phyloP scores from a whole-genome alignment of 192 early-diverging fungal genomes.

The Podila verticillata region DNA sequence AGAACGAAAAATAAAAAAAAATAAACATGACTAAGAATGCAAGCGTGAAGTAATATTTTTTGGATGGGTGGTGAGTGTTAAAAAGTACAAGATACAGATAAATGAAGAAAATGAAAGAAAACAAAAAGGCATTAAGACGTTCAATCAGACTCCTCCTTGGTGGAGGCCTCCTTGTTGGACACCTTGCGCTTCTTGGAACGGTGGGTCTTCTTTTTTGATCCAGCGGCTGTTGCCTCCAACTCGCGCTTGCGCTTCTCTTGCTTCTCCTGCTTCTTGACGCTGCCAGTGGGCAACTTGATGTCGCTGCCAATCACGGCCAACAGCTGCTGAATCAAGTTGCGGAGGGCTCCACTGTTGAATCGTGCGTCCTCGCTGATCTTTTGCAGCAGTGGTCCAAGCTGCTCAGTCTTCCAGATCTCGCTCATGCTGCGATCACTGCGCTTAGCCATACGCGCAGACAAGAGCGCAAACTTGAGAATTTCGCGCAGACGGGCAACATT shows the following conservation, averaged over 20 bases:
- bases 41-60: too few relatives aligned
- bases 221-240: constrained; percentile 32
- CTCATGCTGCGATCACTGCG: constrained; percentile 33
- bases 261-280: constrained; percentile 44
- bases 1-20: neutral
- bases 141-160: constrained; percentile 6
- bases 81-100: constrained; percentile 1
- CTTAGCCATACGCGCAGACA: constrained; percentile 51
- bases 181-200: constrained; percentile 49
- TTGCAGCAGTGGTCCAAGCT: constrained; percentile 46
- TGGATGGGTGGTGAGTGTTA: neutral
- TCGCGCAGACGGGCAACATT: constrained; percentile 48
- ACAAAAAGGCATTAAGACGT: neutral
- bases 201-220: constrained; percentile 49
- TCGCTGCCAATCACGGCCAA: constrained; percentile 50
- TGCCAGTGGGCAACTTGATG: constrained; percentile 40
- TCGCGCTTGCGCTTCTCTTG: constrained; percentile 49
- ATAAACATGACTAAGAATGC: neutral
- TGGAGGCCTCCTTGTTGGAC: neutral
- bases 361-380: constrained; percentile 40
- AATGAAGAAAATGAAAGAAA: constrained; percentile 6
- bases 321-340: constrained; percentile 48
- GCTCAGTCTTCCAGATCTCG: constrained; percentile 47
- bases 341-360: constrained; percentile 50
- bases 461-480: constrained; percentile 54